A percentile compares a stretch with the other conserved stretches of the same genome.
Evolutionary conservation across 805 yeast genomes (phyloP).

Genomic region (Kregervanrija delftensis): DNA sequence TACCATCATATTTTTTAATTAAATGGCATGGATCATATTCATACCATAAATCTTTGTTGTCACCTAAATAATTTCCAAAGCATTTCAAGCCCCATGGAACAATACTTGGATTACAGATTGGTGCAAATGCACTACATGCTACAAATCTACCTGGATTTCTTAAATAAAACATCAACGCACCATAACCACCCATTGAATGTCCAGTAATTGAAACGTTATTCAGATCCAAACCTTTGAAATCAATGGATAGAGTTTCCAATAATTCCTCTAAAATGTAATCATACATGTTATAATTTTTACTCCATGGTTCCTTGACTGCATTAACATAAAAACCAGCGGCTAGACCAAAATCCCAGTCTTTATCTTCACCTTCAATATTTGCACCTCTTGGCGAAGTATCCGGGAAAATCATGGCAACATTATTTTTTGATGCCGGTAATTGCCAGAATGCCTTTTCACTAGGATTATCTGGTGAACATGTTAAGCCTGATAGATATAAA

Average conservation of each 20-base stretch:
- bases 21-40: constrained; percentile 82
- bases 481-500: constrained; percentile 78
- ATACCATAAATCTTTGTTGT: constrained; percentile 53
- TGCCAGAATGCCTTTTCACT: constrained; percentile 89
- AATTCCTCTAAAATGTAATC: constrained; percentile 74
- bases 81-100: constrained; percentile 88
- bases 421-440: constrained; percentile 69
- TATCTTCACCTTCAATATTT: constrained; percentile 59
- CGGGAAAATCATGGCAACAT: constrained; percentile 86
- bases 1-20: constrained; percentile 49
- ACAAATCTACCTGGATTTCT: constrained; percentile 65
- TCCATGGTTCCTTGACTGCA: constrained; percentile 70
- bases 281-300: constrained; percentile 76
- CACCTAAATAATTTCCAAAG: constrained; percentile 72
- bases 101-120: constrained; percentile 72
- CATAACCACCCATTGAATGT: constrained; percentile 98
- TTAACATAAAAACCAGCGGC: constrained; percentile 95
- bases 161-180: constrained; percentile 67
- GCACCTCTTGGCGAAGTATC: constrained; percentile 96
- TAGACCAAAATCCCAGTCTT: constrained; percentile 80
- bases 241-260: constrained; percentile 40
- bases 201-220: constrained; percentile 74
- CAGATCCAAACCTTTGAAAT: constrained; percentile 43
- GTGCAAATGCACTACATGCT: constrained; percentile 86
- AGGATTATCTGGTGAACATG: constrained; percentile 91